phyloP scores from a whole-genome alignment of 2,329 filamentous ascomycete genomes.

The Penicillium frequentans region DNA sequence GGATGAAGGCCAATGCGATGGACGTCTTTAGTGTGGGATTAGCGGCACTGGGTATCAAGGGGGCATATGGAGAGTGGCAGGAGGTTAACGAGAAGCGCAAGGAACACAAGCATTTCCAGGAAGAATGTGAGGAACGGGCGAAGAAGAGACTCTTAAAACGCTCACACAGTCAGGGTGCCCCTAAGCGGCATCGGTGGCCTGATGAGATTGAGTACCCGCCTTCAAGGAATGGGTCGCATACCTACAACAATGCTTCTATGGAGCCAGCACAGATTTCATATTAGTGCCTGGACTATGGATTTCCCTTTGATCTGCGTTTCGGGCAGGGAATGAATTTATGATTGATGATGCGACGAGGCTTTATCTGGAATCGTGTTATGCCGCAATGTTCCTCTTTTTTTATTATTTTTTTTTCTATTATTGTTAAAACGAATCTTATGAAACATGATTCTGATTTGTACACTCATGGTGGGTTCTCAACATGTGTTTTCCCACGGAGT shows the following conservation, averaged over 20 bases:
- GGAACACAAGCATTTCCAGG: constrained; percentile 56
- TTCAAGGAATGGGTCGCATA: neutral
- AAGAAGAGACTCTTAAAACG: constrained; percentile 49
- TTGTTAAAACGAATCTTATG: neutral
- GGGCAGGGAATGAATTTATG: neutral
- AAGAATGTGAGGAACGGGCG: constrained; percentile 44
- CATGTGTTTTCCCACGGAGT: neutral
- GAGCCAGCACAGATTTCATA: constrained; percentile 15
- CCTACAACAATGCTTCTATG: neutral
- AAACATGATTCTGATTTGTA: neutral
- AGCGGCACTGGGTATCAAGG: constrained; percentile 67
- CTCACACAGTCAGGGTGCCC: constrained; percentile 21
- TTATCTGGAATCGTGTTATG: neutral
- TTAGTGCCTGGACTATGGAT: constrained; percentile 8
- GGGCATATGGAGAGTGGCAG: constrained; percentile 66
- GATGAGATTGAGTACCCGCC: constrained; percentile 31
- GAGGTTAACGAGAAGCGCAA: constrained; percentile 64
- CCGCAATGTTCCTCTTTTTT: neutral
- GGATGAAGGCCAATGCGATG: constrained; percentile 63
- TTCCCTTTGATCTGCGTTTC: neutral
- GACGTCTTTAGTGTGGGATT: constrained; percentile 67
- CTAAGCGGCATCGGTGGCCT: constrained; percentile 22
- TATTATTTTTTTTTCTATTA: too few relatives aligned
- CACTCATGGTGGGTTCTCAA: neutral
- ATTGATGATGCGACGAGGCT: neutral